A percentile compares a stretch with the other conserved stretches of the same genome.
phyloP scores from a whole-genome alignment of 2,329 filamentous ascomycete genomes.

The Aspergillus eucalypticola region DNA sequence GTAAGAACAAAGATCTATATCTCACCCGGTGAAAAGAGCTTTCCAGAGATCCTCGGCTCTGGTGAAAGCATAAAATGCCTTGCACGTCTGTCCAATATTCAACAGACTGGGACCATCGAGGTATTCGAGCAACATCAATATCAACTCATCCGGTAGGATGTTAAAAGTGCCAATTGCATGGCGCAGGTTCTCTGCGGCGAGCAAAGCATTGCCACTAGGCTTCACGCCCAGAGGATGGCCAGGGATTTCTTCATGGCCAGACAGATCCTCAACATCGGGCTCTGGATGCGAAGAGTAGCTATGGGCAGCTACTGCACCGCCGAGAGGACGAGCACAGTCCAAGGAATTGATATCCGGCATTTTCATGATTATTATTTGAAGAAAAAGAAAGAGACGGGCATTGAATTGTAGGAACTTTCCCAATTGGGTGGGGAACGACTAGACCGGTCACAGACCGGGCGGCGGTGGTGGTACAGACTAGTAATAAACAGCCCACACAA shows the following conservation, averaged over 20 bases:
- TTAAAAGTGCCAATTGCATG: constrained; percentile 65
- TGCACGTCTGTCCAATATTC: constrained; percentile 74
- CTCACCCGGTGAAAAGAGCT: constrained; percentile 79
- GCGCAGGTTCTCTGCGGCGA: constrained; percentile 66
- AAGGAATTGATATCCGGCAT: constrained; percentile 39
- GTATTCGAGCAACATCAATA: constrained; percentile 73
- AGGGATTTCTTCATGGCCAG: constrained; percentile 61
- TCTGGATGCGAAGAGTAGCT: constrained; percentile 8
- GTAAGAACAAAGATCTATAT: constrained; percentile 28
- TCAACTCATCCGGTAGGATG: constrained; percentile 74
- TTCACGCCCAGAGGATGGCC: constrained; percentile 81
- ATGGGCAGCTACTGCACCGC: constrained; percentile 15
- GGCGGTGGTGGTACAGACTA: constrained; percentile 2
- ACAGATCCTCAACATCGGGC: constrained; percentile 39
- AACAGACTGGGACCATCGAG: constrained; percentile 66
- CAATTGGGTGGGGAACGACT: constrained; percentile 1
- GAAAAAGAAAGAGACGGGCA: background rate
- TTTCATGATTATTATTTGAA: constrained; percentile 13
- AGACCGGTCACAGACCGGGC: background rate
- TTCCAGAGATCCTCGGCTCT: constrained; percentile 89
- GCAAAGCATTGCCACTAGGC: constrained; percentile 80
- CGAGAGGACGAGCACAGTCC: constrained; percentile 18
- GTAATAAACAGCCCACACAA: constrained; percentile 1
- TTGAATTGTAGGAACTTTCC: background rate
- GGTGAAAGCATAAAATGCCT: constrained; percentile 82